Evolutionary conservation across 495 filamentous ascomycete genomes (phyloP).

Genomic region (Pseudevernia furfuracea): DNA sequence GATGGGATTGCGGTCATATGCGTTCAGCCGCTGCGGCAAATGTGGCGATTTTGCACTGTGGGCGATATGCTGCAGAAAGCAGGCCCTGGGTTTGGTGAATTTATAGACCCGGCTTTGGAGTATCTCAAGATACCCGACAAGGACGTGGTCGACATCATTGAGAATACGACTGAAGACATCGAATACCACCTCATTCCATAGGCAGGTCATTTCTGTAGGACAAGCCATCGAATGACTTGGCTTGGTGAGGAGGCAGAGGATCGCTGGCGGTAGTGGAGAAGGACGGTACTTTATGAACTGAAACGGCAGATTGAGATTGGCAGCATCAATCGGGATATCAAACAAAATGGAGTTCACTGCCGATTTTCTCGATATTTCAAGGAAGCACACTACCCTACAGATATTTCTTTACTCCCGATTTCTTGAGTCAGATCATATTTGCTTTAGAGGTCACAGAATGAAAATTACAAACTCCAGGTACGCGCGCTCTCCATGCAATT

Average conservation of each 20-base stretch:
- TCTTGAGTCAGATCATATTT: no score
- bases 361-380: neutral
- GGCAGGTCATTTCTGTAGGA: neutral
- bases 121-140: neutral
- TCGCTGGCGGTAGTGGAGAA: neutral
- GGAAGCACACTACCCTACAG: neutral
- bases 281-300: neutral
- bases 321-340: neutral
- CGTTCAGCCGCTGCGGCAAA: neutral
- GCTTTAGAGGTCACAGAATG: neutral
- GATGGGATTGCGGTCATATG: neutral
- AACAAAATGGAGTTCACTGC: neutral
- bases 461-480: neutral
- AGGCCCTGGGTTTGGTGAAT: neutral
- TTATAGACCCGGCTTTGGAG: neutral
- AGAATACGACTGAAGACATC: neutral
- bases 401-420: neutral
- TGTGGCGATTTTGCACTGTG: neutral
- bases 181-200: neutral
- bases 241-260: neutral
- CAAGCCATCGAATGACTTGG: neutral
- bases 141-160: slow-evolving; percentile 7
- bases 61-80: slow-evolving; percentile 4
- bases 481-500: neutral
- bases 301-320: neutral